A percentile compares a stretch with the other conserved stretches of the same genome.
phyloP scores from a whole-genome alignment of 495 filamentous ascomycete species.

The Astrocystis sublimbata region DNA sequence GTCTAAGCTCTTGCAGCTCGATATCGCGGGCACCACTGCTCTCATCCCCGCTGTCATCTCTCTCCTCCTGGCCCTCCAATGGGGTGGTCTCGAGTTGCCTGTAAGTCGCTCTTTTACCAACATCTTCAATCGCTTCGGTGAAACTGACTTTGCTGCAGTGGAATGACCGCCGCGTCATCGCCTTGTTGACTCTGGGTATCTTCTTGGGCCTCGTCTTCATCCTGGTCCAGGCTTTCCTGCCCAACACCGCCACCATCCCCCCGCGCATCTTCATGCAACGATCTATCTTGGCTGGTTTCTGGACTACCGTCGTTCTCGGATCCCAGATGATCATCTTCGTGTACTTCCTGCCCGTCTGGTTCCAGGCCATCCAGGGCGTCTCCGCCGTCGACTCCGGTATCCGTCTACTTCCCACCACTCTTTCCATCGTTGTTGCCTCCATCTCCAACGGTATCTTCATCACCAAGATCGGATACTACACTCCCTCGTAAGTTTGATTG shows the following conservation, averaged over 20 bases:
- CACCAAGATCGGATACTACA: constrained; percentile 58
- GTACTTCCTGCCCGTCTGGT: constrained; percentile 67
- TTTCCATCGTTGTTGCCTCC: constrained; percentile 39
- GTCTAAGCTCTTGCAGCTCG: constrained; percentile 58
- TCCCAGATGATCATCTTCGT: constrained; percentile 63
- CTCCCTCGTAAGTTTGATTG: constrained; percentile 42
- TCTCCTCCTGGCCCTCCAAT: constrained; percentile 73
- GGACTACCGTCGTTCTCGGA: constrained; percentile 53
- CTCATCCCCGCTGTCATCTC: constrained; percentile 71
- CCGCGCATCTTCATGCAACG: constrained; percentile 67
- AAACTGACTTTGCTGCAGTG: constrained; percentile 40
- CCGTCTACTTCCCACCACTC: constrained; percentile 48
- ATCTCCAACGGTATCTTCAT: constrained; percentile 49
- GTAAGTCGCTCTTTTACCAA: constrained; percentile 13
- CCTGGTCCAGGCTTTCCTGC: constrained; percentile 58
- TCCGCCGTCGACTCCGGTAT: constrained; percentile 55
- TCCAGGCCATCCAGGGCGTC: constrained; percentile 63
- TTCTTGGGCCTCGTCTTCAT: constrained; percentile 61
- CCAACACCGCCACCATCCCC: constrained; percentile 69
- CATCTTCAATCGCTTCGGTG: background rate
- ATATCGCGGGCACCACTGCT: constrained; percentile 60
- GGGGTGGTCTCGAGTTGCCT: constrained; percentile 68
- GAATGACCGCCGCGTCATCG: constrained; percentile 61
- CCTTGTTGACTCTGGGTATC: constrained; percentile 60
- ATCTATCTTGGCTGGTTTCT: constrained; percentile 55